Percentiles rank a stretch among this genome's conserved stretches.
Conservation (phyloP, 495 filamentous ascomycete species). For the Collariella sp. region DNA sequence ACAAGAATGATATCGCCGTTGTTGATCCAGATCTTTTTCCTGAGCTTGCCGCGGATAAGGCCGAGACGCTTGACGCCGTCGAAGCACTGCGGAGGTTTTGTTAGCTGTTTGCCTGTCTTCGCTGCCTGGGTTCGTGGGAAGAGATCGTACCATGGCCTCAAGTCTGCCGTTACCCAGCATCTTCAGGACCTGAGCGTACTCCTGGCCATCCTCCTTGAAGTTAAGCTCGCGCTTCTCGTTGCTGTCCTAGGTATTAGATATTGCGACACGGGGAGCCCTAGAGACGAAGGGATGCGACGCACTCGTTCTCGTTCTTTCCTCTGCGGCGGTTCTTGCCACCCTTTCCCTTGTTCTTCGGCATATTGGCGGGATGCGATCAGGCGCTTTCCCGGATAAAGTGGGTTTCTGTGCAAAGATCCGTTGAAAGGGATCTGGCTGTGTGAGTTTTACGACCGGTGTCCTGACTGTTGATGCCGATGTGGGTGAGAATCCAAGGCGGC, state of each 20-base stretch:
- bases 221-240: constrained; percentile 97
- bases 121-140: not conserved
- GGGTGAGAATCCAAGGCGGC: constrained; percentile 7
- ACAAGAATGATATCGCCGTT: constrained; percentile 98
- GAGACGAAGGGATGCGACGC: constrained; percentile 6
- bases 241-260: constrained; percentile 37
- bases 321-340: constrained; percentile 97
- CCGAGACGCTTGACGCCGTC: constrained; percentile 82
- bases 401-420: not conserved
- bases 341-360: constrained; percentile 44
- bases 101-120: not conserved
- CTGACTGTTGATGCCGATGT: constrained; percentile 3
- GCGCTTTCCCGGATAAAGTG: not conserved
- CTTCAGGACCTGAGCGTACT: constrained; percentile 97
- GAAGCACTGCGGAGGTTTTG: constrained; percentile 59
- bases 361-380: constrained; percentile 12
- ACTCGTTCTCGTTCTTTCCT: constrained; percentile 97
- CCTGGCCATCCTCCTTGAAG: constrained; percentile 98
- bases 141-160: constrained; percentile 51
- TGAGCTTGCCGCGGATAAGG: constrained; percentile 87
- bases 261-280: not conserved
- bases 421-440: not conserved
- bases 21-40: constrained; percentile 99
- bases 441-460: not conserved
- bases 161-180: constrained; percentile 98